Evolutionary conservation across 768 basidiomycete species (phyloP).

Genomic region (Sporobolomyces pararoseus): DNA sequence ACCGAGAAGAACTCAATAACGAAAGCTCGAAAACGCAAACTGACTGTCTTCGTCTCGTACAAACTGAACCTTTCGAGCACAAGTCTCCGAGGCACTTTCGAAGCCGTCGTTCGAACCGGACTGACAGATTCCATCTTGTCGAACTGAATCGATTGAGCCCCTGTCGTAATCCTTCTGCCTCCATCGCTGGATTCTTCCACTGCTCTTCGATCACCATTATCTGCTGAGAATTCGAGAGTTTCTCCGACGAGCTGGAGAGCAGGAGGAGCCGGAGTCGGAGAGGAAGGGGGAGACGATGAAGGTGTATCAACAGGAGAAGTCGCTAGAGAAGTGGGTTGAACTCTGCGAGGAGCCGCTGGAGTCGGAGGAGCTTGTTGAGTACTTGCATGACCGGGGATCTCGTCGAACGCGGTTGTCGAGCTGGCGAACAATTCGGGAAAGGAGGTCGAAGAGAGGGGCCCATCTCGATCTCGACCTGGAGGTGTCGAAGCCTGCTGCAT

Average conservation of each 20-base stretch:
- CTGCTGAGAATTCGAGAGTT: too few relatives aligned
- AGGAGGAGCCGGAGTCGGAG: not conserved
- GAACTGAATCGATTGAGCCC: too few relatives aligned
- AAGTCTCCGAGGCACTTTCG: not conserved
- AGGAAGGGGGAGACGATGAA: not conserved
- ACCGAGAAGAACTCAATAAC: not conserved
- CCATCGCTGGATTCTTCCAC: too few relatives aligned
- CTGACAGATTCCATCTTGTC: not conserved
- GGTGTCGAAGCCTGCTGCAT: too few relatives aligned
- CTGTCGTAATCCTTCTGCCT: too few relatives aligned
- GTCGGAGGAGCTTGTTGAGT: constrained; percentile 15
- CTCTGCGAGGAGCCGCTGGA: not conserved
- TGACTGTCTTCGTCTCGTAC: constrained; percentile 76
- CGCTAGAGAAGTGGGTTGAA: not conserved
- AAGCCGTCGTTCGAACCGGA: too few relatives aligned
- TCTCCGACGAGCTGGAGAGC: too few relatives aligned
- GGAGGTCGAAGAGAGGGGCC: not conserved
- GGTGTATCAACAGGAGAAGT: constrained; percentile 5
- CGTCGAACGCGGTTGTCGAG: not conserved
- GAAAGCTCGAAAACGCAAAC: constrained; percentile 1
- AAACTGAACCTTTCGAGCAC: constrained; percentile 76
- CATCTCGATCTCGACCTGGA: not conserved
- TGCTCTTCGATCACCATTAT: too few relatives aligned
- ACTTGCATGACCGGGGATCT: not conserved
- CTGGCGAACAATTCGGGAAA: not conserved